Evolutionary conservation across 2,329 filamentous ascomycete species (phyloP), one percentile per base, ranked within the genome.

Genomic region (Nakataea oryzae): DNA sequence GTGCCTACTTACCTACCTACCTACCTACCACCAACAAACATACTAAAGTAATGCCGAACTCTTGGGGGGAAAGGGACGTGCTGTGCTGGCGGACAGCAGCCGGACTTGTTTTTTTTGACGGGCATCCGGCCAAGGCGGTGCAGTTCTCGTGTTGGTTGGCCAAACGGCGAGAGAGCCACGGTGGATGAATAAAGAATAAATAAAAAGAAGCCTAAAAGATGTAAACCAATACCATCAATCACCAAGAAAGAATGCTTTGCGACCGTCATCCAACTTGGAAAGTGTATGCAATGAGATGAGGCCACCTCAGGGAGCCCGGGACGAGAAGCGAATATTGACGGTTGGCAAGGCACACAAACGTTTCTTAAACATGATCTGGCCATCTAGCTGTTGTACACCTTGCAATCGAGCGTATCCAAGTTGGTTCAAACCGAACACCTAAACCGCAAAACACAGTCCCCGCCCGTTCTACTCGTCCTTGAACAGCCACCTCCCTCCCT

Each of bases 401-500:
- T n/a, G n/a, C n/a, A n/a, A n/a, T n/a, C n/a, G n/a, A n/a, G n/a
- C n/a, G n/a, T n/a, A n/a, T n/a, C n/a, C n/a, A n/a, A n/a, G n/a
- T n/a, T n/a, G n/a, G n/a, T n/a, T n/a, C n/a, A n/a, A n/a, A n/a
- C n/a, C n/a, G n/a, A 17, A 41, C 34, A 41, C 34, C 6, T 1
- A 47, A 14, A 21, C n/a, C 41, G 8, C 9, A 13, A 7, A 47
- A 1, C 17, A 47, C 41, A 47, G 6, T n/a, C 41, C 14, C 54
- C 26, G 24, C 12, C 2, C 24, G 3, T 11, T 26, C 24, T 55
- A 88, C 73, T 96, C 93, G 72, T 97, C 93, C 66, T 84, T 83
- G 70, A 96, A 97, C 7, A 89, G 72, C 88, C 90, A 97, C 65
- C 82, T 79, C 0, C 93, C 93, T 6, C 84, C 86, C 2, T 84